Conservation (phyloP, 306 rosid genomes). For the Castanea sativa region DNA sequence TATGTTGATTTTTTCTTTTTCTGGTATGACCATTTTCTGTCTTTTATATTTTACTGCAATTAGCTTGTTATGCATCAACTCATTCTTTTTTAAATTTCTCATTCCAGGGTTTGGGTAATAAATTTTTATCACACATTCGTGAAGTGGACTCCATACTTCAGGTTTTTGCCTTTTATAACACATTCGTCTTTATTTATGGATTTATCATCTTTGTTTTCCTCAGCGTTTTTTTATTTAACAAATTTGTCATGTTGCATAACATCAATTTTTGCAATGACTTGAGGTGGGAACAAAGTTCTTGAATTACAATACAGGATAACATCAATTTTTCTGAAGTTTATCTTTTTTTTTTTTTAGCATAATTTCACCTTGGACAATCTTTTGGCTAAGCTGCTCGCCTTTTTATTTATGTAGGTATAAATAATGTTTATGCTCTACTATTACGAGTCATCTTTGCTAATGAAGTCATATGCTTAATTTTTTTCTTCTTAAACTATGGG, state of each 20-base stretch:
- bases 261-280: background rate
- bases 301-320: background rate
- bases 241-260: background rate
- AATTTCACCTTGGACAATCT: background rate
- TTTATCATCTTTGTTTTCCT: background rate
- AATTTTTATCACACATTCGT: conserved; percentile 87
- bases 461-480: background rate
- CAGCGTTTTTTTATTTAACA: background rate
- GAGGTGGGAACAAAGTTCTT: background rate
- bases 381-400: background rate
- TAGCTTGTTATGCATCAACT: conserved; percentile 13
- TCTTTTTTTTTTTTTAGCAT: background rate
- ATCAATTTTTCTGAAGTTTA: background rate
- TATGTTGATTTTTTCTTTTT: background rate
- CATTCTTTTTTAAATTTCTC: conserved; percentile 10
- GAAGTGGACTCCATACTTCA: conserved; percentile 98
- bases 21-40: background rate
- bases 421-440: too few species aligned
- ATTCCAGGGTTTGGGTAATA: conserved; percentile 93
- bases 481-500: background rate
- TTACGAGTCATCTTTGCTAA: background rate
- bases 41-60: background rate
- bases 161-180: conserved; percentile 40
- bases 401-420: background rate
- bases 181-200: conserved; percentile 12